Base-by-base conservation (phyloP, 1,284 basidiomycete genomes). In the Microbotryum saponariae region DNA sequence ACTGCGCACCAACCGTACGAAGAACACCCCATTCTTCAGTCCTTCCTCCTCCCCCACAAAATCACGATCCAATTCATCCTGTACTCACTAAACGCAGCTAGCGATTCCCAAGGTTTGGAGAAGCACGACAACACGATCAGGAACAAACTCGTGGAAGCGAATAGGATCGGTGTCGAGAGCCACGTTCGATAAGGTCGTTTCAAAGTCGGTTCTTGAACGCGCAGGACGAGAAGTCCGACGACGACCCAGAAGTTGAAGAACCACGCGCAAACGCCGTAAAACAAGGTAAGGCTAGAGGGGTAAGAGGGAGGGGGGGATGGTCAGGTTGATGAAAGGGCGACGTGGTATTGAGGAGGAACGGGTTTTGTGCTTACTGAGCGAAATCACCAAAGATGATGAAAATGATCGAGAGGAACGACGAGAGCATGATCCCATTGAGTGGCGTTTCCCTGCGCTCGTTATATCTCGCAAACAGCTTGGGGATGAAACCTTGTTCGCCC, bases 41-140 rank as follows among this genome's bases (percentile, higher is more conserved):
- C 31, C 7, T 10, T 31, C 31, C 9, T 9, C 31, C 31, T 2
- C 31, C 31, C 1, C 9, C 29, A 1, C 29, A 10, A 31, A 31
- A 31, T 7, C 31, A 10, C 31, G 31, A 9, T 31, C 9, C 31
- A 2, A 31, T 10, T 2, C 7, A 31, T 10, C 6, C 9, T 7
- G 27, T 50, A 77, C 83, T 66, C 69, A 92, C 91, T 84, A 62
- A 93, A 81, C 3, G 91, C 91, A 2, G 90, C 85, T 4, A 89
- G 75, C 0, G 91, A 91, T 75, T 97, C 88, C 27, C 87, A 76
- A 1, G 94, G 96, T 18, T 93, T 92, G 2, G 91, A 91, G 62
- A 96, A 88, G 57, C 96, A 82, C 4, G 93, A 93, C 90, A 98
- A 97, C 70, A 88, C 86, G 6, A 99, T 78, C 56, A 98, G 79